Evolutionary conservation across 2,329 filamentous ascomycete genomes (phyloP).

Genomic region (Trichoderma arundinaceum): DNA sequence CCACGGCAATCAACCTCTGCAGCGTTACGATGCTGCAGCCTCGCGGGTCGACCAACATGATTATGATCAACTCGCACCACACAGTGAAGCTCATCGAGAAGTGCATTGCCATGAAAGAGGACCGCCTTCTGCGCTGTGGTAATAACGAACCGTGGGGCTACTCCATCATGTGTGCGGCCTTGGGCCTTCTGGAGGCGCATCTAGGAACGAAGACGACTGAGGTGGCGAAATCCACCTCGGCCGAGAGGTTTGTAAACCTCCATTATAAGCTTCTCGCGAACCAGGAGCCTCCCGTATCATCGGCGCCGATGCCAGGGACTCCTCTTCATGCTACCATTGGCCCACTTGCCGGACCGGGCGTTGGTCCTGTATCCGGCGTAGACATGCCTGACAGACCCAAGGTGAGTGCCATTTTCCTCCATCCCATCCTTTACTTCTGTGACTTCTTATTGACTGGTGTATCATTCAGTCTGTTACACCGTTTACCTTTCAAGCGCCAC

Average conservation of each 20-base stretch:
- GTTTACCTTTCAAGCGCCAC: slow-evolving; percentile 48
- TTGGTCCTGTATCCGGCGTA: slow-evolving; percentile 41
- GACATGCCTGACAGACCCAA: slow-evolving; percentile 48
- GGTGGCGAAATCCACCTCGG: slow-evolving; percentile 62
- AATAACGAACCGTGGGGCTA: slow-evolving; percentile 70
- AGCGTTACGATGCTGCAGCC: slow-evolving; percentile 66
- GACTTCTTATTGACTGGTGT: background rate
- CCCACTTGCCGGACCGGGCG: slow-evolving; percentile 37
- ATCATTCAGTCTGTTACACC: slow-evolving; percentile 48
- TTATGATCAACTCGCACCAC: slow-evolving; percentile 66
- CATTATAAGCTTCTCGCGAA: slow-evolving; percentile 63
- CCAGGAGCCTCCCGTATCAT: slow-evolving; percentile 54
- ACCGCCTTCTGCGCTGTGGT: slow-evolving; percentile 64
- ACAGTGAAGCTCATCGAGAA: slow-evolving; percentile 66
- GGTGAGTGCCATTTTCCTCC: slow-evolving; percentile 41
- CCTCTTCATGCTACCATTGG: slow-evolving; percentile 35
- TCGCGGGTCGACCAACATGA: slow-evolving; percentile 63
- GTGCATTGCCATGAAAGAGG: slow-evolving; percentile 65
- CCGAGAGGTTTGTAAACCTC: slow-evolving; percentile 63
- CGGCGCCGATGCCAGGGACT: slow-evolving; percentile 39
- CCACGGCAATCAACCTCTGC: slow-evolving; percentile 65
- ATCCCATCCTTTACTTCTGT: slow-evolving; percentile 28
- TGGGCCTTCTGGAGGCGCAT: slow-evolving; percentile 64
- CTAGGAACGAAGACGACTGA: slow-evolving; percentile 62
- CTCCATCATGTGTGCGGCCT: slow-evolving; percentile 66